A percentile compares a stretch with the other conserved stretches of the same genome.
These are phyloP conservation scores for Pichia phayaonensis DNA, from an alignment of 805 yeast species.

Conservation along the genomic window DNA sequence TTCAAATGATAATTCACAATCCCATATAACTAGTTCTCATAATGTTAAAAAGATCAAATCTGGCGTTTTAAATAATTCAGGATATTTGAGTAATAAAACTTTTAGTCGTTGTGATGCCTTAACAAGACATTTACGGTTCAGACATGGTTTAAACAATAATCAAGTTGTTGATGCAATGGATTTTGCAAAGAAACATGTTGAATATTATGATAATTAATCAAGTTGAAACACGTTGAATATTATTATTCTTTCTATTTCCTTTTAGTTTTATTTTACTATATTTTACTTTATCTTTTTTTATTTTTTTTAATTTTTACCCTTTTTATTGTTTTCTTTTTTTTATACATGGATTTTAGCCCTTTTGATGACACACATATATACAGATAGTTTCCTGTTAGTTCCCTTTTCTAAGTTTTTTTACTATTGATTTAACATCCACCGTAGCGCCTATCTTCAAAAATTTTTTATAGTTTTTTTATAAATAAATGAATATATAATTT, in stretches of 20 bases:
- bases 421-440: too few relatives aligned
- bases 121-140: slow-evolving; percentile 86
- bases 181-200: slow-evolving; percentile 72
- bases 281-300: too few relatives aligned
- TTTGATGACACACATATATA: not conserved
- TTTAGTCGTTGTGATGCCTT: slow-evolving; percentile 92
- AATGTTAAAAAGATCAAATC: slow-evolving; percentile 33
- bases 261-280: not conserved
- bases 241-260: not conserved
- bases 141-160: slow-evolving; percentile 65
- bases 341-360: not conserved
- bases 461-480: too few relatives aligned
- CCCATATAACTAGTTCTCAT: slow-evolving; percentile 26
- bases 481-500: too few relatives aligned
- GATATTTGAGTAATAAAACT: slow-evolving; percentile 44
- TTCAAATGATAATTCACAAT: slow-evolving; percentile 25
- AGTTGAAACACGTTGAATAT: not conserved
- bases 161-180: slow-evolving; percentile 67
- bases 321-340: too few relatives aligned
- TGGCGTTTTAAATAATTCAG: slow-evolving; percentile 19
- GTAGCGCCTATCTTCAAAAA: too few relatives aligned
- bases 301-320: too few relatives aligned
- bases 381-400: too few relatives aligned
- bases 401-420: not conserved
- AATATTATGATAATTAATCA: slow-evolving; percentile 34